Base-by-base conservation (phyloP, 2,329 filamentous ascomycete species). In the Fusarium newnesense region DNA sequence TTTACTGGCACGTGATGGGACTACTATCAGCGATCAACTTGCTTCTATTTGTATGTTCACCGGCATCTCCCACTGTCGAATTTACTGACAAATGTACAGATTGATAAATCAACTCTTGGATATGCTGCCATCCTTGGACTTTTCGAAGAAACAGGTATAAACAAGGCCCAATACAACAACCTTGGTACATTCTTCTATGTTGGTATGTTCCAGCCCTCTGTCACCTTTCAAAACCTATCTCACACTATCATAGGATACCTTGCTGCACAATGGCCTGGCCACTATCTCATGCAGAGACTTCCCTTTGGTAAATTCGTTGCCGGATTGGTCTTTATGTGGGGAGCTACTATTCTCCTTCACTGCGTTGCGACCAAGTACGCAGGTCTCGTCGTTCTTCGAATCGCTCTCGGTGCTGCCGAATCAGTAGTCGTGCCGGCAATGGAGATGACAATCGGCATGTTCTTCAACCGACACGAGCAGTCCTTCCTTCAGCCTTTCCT, bases 391-490 rank as follows among this genome's bases (percentile, higher is more conserved):
- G 79, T 80, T 9, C 73, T 84, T 26, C 81, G 83, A 0, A 73
- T 84, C 10, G 75, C 81, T 5, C 78, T 84, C 1, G 83, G 83
- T 4, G 79, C 78, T 19, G 75, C 77, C 2, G 82, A 84, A 62
- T 77, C 81, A 0, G 78, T 79, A 15, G 74, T 84, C 7, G 81
- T 84, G 4, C 83, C 83, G 0, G 82, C 82, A 5, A 81, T 84
- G 75, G 83, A 84, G 37, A 81, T 84, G 53, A 84, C 83, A 1
- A 80, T 84, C 13, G 80, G 80, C 58, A 83, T 83, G 81, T 83
- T 83, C 69, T 82, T 83, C 70, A 81, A 77, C 28, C 80, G 78
- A 2, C 70, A 78, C n/a, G 81, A 83, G 53, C 79, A 81, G 16
- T 77, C 78, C 1, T 78, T 78, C 30, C 59, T 82, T 7, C 81